Conservation (phyloP, 1,284 basidiomycete species). For the Chondrostereum purpureum region DNA sequence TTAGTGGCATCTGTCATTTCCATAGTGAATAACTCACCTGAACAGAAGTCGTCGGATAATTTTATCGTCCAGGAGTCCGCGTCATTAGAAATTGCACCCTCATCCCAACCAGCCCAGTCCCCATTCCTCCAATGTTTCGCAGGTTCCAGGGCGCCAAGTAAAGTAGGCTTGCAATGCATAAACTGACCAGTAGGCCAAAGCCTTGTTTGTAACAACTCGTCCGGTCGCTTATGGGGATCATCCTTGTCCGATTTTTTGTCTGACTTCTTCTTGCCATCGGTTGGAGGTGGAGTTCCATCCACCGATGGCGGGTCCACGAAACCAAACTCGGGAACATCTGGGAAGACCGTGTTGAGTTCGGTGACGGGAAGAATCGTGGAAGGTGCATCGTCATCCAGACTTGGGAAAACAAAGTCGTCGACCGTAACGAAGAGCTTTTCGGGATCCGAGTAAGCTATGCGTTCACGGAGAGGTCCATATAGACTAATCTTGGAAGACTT, state of each 20-base stretch:
- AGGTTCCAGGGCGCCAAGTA: slow-evolving; percentile 64
- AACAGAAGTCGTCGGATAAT: slow-evolving; percentile 33
- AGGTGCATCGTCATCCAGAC: slow-evolving; percentile 26
- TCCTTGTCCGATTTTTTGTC: slow-evolving; percentile 58
- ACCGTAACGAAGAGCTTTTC: slow-evolving; percentile 56
- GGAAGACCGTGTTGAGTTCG: slow-evolving; percentile 56
- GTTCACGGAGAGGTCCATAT: slow-evolving; percentile 51
- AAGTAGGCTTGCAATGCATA: slow-evolving; percentile 62
- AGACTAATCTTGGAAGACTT: slow-evolving; percentile 31
- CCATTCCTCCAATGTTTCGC: slow-evolving; percentile 58
- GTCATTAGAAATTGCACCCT: slow-evolving; percentile 36
- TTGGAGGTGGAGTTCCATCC: slow-evolving; percentile 32
- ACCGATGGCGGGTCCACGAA: slow-evolving; percentile 24
- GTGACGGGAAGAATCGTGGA: slow-evolving; percentile 30
- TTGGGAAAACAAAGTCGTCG: slow-evolving; percentile 36
- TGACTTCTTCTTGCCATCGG: slow-evolving; percentile 45
- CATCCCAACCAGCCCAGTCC: slow-evolving; percentile 56
- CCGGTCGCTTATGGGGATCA: slow-evolving; percentile 61
- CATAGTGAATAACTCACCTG: slow-evolving; percentile 4
- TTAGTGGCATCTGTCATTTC: slow-evolving; percentile 2
- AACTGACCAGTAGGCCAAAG: slow-evolving; percentile 59
- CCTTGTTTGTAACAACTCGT: slow-evolving; percentile 63
- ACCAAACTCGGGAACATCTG: slow-evolving; percentile 50
- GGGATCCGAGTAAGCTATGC: slow-evolving; percentile 50
- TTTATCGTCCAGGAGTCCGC: slow-evolving; percentile 26